Base-by-base conservation (phyloP, 352 stramenopile genomes). In the Phytophthora cryptogea region DNA sequence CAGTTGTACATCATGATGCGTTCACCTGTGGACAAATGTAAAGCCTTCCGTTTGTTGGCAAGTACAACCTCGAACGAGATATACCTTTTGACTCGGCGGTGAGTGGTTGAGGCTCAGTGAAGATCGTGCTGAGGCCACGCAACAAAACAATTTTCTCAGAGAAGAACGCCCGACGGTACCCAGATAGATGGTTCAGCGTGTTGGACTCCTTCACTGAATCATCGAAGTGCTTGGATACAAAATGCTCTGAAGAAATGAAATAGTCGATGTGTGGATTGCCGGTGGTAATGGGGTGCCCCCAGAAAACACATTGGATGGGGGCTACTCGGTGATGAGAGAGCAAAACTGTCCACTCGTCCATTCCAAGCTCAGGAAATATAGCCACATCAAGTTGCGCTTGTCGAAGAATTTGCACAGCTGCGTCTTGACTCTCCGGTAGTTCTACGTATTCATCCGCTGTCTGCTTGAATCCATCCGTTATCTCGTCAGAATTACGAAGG, bases 211-310 rank as follows among this genome's bases (percentile, higher is more conserved):
- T 23, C 8, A 16, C 10, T 30, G 11, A 17, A 7, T 68, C 36
- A 14, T 72, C 42, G n/a, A 68, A 68, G 30, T 58, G 8, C 8
- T 73, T 62, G 0, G 66, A 73, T 7, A 76, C 55, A 57, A 83
- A 89, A 45, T 78, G 78, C 60, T 75, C 63, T 3, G 80, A 89
- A 1, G 72, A 80, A 39, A 97, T 73, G 49, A 94, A 96, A 47
- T 94, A 96, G 61, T 97, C 89, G 33, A 96, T 91, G 2, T 70
- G 53, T 2, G 73, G 63, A 51, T 87, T 80, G 8, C 76, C 86
- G 0, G 79, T 90, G 11, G 88, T 95, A 49, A 89, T 80, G 13
- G 87, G 87, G 47, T 96, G 88, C 23, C 89, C 89, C 89, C 89
- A 97, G 48, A 96, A 95, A 4, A 90, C 72, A 39, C 83, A 81